A percentile compares a stretch with the other conserved stretches of the same genome.
phyloP scores from a whole-genome alignment of 148 eudicot genomes.

The Chenopodium album region DNA sequence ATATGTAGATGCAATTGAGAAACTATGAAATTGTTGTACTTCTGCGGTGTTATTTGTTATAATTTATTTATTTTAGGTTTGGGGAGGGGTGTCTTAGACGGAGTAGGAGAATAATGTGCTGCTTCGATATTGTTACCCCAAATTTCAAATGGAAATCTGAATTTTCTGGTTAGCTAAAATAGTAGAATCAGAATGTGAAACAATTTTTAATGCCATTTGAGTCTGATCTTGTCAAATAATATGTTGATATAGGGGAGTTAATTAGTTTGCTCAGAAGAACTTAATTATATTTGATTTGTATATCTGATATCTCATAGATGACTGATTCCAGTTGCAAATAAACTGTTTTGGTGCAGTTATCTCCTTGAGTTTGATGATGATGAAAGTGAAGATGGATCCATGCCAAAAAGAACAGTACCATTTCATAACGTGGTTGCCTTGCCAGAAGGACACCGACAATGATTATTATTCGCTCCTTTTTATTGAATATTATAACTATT shows the following conservation, averaged over 20 bases:
- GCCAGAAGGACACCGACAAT: conserved; percentile 89
- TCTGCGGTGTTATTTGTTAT: neutral
- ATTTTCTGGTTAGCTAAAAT: neutral
- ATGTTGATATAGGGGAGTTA: neutral
- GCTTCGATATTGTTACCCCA: neutral
- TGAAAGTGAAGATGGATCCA: conserved; percentile 88
- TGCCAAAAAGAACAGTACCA: conserved; percentile 85
- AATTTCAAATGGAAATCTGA: neutral
- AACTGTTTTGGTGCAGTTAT: conserved; percentile 48
- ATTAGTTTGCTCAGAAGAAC: neutral
- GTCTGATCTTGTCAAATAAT: neutral
- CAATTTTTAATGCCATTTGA: neutral
- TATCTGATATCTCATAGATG: conserved; percentile 2
- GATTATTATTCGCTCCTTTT: conserved; percentile 18
- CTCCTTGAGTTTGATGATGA: conserved; percentile 89
- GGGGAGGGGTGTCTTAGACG: neutral
- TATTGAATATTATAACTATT: neutral
- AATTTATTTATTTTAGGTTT: neutral
- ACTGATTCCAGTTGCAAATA: neutral
- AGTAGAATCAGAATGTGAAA: neutral
- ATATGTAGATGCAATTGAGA: neutral
- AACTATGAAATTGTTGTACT: neutral
- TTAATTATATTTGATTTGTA: too few species aligned
- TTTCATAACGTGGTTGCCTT: conserved; percentile 79
- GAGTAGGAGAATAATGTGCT: neutral